Evolutionary conservation across 345 rosid species (phyloP).

Genomic region (Orychophragmus violaceus): DNA sequence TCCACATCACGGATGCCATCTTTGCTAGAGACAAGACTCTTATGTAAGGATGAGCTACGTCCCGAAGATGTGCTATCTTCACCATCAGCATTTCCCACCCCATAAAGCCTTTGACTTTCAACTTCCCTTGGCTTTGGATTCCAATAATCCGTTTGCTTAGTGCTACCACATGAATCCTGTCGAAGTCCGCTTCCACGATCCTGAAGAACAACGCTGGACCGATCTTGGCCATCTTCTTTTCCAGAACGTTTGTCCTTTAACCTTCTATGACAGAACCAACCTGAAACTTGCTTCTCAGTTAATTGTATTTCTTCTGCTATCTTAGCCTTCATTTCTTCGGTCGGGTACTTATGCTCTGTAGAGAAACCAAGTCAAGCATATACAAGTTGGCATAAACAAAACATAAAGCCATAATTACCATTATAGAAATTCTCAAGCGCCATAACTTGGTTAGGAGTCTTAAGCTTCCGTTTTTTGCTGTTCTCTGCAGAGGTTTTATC

Average conservation of each 20-base stretch:
- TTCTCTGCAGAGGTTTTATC: constrained; percentile 52
- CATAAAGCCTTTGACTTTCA: constrained; percentile 64
- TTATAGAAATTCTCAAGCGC: constrained; percentile 73
- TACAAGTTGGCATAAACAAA: constrained; percentile 1
- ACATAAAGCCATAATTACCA: constrained; percentile 42
- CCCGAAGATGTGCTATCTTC: constrained; percentile 76
- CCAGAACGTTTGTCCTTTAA: constrained; percentile 65
- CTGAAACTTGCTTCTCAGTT: constrained; percentile 92
- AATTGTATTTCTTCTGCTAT: constrained; percentile 62
- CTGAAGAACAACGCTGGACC: constrained; percentile 70
- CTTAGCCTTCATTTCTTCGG: constrained; percentile 71
- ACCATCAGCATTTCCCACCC: constrained; percentile 41
- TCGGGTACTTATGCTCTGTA: constrained; percentile 73
- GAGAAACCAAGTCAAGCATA: constrained; percentile 9
- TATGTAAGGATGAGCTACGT: constrained; percentile 53
- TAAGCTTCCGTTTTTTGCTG: constrained; percentile 52
- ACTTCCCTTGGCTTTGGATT: constrained; percentile 70
- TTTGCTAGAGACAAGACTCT: constrained; percentile 40
- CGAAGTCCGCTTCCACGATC: constrained; percentile 76
- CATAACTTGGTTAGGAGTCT: constrained; percentile 67
- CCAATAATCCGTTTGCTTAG: constrained; percentile 64
- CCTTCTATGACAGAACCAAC: constrained; percentile 99
- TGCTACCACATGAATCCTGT: constrained; percentile 97
- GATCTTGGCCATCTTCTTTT: constrained; percentile 75
- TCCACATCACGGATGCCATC: too few relatives aligned